These are phyloP conservation scores for Phanerochaete sordida DNA, from an alignment of 768 basidiomycete species.

Conservation along the genomic window DNA sequence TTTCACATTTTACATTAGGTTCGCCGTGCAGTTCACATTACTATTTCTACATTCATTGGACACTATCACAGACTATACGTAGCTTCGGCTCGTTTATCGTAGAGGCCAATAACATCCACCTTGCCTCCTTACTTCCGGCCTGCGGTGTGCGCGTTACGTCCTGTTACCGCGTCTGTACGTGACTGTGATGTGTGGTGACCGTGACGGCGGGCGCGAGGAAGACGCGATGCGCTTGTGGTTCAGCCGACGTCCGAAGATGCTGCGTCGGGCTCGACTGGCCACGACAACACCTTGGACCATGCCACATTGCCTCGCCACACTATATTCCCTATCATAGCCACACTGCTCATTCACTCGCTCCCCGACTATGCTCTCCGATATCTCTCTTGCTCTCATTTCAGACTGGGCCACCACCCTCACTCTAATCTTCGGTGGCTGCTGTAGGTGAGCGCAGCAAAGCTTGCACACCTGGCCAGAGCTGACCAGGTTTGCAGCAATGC, in stretches of 20 bases:
- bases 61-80: slow-evolving; percentile 17
- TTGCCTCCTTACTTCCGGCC: neutral
- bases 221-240: neutral
- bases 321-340: neutral
- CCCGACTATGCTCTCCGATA: neutral
- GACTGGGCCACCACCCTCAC: slow-evolving; percentile 66
- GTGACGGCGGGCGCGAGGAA: neutral
- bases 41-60: slow-evolving; percentile 1
- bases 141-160: neutral
- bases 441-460: slow-evolving; percentile 44
- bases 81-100: slow-evolving; percentile 4
- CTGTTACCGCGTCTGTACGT: neutral
- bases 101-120: neutral
- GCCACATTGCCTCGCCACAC: neutral
- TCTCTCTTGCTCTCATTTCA: slow-evolving; percentile 18
- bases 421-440: slow-evolving; percentile 89
- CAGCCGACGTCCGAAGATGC: neutral
- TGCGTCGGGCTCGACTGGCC: neutral
- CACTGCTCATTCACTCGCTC: neutral
- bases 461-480: neutral
- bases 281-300: neutral
- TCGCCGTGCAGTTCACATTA: slow-evolving; percentile 15
- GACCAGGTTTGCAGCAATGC: slow-evolving; percentile 56
- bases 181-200: neutral
- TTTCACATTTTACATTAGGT: neutral